Evolutionary conservation across 441 rosid genomes (phyloP).

Genomic region (Mallotus repandus): DNA sequence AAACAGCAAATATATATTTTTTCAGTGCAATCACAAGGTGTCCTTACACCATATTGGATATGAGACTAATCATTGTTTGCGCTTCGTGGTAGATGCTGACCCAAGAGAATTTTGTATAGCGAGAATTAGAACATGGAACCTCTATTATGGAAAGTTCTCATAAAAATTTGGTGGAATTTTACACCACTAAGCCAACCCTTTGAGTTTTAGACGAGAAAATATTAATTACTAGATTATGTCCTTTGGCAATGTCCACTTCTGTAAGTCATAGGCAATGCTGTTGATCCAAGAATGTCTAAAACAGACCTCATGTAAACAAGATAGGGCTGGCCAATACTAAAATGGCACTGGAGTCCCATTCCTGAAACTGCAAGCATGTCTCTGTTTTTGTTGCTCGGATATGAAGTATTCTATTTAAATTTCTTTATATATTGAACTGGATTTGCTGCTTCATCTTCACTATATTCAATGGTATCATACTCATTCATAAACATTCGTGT

Average conservation of each 20-base stretch:
- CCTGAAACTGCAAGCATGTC: slow-evolving; percentile 41
- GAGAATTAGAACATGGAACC: no score
- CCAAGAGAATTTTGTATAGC: no score
- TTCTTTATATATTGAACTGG: slow-evolving; percentile 38
- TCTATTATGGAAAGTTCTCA: no score
- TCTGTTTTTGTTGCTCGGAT: slow-evolving; percentile 33
- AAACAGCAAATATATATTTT: no score
- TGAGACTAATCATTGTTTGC: no score
- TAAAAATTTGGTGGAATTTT: no score
- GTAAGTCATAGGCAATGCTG: slow-evolving; percentile 77
- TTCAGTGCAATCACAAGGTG: no score
- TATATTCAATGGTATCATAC: slow-evolving; percentile 51
- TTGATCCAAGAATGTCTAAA: slow-evolving; percentile 53
- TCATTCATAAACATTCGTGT: slow-evolving; percentile 62
- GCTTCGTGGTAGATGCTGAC: no score
- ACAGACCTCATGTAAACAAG: slow-evolving; percentile 64
- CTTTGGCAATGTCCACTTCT: slow-evolving; percentile 43
- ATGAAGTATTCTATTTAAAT: slow-evolving; percentile 33
- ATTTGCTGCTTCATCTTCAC: slow-evolving; percentile 27
- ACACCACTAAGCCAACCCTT: no score
- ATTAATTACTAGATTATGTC: slow-evolving; percentile 46
- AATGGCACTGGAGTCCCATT: slow-evolving; percentile 69
- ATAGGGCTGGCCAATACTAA: slow-evolving; percentile 43
- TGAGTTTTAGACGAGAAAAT: no score
- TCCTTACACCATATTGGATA: no score